Evolutionary conservation across 2,329 filamentous ascomycete species (phyloP).

Genomic region (Pseudogymnoascus sp.): DNA sequence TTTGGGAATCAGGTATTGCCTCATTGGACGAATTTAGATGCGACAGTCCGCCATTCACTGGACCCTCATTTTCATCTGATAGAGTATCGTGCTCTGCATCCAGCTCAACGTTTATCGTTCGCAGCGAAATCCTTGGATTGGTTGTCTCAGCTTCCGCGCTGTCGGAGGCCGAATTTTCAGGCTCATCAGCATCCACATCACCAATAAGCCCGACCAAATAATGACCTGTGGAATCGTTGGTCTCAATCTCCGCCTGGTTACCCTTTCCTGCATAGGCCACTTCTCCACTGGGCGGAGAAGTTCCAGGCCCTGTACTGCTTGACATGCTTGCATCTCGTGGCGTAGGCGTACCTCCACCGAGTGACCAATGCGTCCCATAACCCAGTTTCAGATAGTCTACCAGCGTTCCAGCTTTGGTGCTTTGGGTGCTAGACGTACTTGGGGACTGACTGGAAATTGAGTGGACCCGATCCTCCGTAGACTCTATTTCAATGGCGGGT

Average conservation of each 20-base stretch:
- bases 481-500: not conserved
- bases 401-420: slow-evolving; percentile 33
- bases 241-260: not conserved
- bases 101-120: slow-evolving; percentile 62
- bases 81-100: slow-evolving; percentile 36
- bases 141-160: slow-evolving; percentile 17
- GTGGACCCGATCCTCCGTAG: slow-evolving; percentile 9
- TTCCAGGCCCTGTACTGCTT: not conserved
- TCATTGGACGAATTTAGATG: slow-evolving; percentile 19
- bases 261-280: not conserved
- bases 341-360: slow-evolving; percentile 30
- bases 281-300: not conserved
- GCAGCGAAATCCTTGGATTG: slow-evolving; percentile 52
- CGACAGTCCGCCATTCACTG: slow-evolving; percentile 18
- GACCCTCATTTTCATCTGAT: slow-evolving; percentile 38
- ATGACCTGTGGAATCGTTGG: slow-evolving; percentile 34
- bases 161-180: slow-evolving; percentile 10
- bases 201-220: slow-evolving; percentile 65
- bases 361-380: slow-evolving; percentile 60
- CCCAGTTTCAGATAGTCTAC: slow-evolving; percentile 60
- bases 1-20: slow-evolving; percentile 38
- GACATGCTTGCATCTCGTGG: slow-evolving; percentile 4
- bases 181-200: slow-evolving; percentile 45
- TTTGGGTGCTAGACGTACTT: slow-evolving; percentile 11
- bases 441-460: slow-evolving; percentile 5